Base-by-base conservation (phyloP, 2,329 filamentous ascomycete genomes). In the Neurospora sp. region DNA sequence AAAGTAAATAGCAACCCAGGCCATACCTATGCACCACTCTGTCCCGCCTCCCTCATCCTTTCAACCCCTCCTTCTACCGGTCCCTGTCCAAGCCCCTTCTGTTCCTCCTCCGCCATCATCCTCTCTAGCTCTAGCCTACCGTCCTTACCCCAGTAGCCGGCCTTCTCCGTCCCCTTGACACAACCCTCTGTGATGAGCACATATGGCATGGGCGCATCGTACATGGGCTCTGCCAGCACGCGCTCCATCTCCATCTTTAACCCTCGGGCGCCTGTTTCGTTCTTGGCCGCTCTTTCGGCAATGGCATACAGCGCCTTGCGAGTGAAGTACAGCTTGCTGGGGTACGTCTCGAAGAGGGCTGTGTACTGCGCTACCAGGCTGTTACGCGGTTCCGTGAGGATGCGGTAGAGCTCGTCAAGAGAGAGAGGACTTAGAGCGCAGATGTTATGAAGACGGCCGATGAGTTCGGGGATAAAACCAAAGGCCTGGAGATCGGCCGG, bases 401-500 rank as follows among this genome's bases (percentile, higher is more conserved):
- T 96, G 68, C 94, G 89, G 68, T 95, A 88, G 12, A 99, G 88
- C 71, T 90, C 87, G 33, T 84, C 77, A 15, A 85, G 82, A 1
- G 87, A 87, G 0, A 99, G 85, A 0, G 93, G 89, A 15, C 92
- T 90, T 0, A 99, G 86, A 0, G 96, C 92, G 71, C 93, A 93
- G 67, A 93, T 91, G 70, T 97, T 92, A 68, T 97, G 95, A 66
- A 99, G 89, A 19, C 96, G 91, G n/a, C 96, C 96, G 68, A 98
- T 91, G n/a, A 97, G 85, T 80, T 97, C 94, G 0, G 94, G 94
- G 69, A 97, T 97, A 77, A 97, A 92, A 15, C 94, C 95, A 76
- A 93, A 97, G 62, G 86, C 87, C 79, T 96, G 92, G 1, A 97
- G 83, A 75, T 97, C 91, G 11, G 87, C 83, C 1, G 92, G 91